Base-by-base conservation (phyloP, 108 stramenopile species). In the Thalassiosira profunda region DNA sequence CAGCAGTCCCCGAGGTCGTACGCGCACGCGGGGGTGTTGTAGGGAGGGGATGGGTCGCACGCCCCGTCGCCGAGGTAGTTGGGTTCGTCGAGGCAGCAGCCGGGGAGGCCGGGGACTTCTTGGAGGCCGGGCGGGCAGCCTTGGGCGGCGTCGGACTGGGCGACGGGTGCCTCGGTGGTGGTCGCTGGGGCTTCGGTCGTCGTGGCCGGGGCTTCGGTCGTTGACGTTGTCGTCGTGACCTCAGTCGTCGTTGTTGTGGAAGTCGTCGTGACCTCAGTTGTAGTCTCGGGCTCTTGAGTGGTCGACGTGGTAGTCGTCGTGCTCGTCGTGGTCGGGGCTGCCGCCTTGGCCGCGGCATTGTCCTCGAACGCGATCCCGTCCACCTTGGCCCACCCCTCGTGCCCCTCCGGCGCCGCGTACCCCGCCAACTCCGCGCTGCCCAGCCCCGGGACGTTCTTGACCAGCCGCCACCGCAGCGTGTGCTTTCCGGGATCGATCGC, bases 1-100 rank as follows among this genome's bases (percentile, higher is more conserved):
- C 96, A 97, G 58, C 96, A 97, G 63, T 80, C 79, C n/a, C 79
- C 79, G 17, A 74, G 28, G 67, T 80, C 73, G 34, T 44, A 80
- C 11, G 67, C 73, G 34, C 79, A 80, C 3, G 26, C 54, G 69
- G 70, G 55, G 11, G 79, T 80, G 25, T 80, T 80, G 72, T 80
- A 80, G 51, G 93, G 93, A 30, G 89, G 88, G 35, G n/a, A n/a
- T n/a, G 72, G 45, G 41, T 83, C 82, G 53, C 82, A 83, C 5
- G 51, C 46, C 5, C 77, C 82, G 51, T 83, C 72, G 14, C 76
- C 81, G 29, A 82, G 46, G 31, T 62, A 59, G 0, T 33, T 37
- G 1, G 69, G 37, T 33, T 72, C 58, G 5, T 56, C 41, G 11
- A 76, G 67, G 29, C 69, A 60, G 55, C 80, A 81, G 6, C 63